These are phyloP conservation scores for Kwoniella newhampshirensis DNA, from an alignment of 768 basidiomycete species.

Conservation along the genomic window DNA sequence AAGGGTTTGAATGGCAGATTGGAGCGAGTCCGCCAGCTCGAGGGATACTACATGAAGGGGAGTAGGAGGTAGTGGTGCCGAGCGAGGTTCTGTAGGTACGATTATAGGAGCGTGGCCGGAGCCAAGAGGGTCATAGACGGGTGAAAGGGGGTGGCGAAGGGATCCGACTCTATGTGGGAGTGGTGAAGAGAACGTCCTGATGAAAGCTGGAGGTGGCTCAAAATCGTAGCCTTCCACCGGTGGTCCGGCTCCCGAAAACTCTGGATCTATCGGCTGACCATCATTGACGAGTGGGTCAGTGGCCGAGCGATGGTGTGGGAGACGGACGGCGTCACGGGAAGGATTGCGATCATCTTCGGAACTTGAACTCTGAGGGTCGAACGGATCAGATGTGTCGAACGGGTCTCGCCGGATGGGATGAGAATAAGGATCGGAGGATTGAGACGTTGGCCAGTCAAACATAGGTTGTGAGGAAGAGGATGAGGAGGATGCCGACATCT, in stretches of 20 bases:
- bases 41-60: conserved; percentile 61
- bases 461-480: conserved; percentile 35
- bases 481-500: conserved; percentile 38
- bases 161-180: conserved; percentile 74
- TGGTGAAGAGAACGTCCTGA: conserved; percentile 76
- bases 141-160: conserved; percentile 64
- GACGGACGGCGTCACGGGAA: not conserved
- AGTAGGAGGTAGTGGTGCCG: conserved; percentile 15
- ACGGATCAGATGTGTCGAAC: conserved; percentile 18
- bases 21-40: conserved; percentile 86
- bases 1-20: conserved; percentile 86
- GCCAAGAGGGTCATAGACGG: conserved; percentile 14
- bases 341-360: conserved; percentile 17
- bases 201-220: conserved; percentile 59
- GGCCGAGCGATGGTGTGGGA: conserved; percentile 8
- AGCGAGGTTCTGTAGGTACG: conserved; percentile 14
- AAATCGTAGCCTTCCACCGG: conserved; percentile 17
- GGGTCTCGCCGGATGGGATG: conserved; percentile 21
- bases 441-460: conserved; percentile 27
- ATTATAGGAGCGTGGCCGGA: conserved; percentile 19
- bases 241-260: conserved; percentile 16
- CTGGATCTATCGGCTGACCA: conserved; percentile 25
- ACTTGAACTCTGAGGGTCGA: conserved; percentile 19
- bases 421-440: conserved; percentile 5
- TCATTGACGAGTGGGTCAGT: conserved; percentile 21